Evolutionary conservation across 2,329 filamentous ascomycete species (phyloP).

Genomic region (Fusarium pseudoanthophilum): DNA sequence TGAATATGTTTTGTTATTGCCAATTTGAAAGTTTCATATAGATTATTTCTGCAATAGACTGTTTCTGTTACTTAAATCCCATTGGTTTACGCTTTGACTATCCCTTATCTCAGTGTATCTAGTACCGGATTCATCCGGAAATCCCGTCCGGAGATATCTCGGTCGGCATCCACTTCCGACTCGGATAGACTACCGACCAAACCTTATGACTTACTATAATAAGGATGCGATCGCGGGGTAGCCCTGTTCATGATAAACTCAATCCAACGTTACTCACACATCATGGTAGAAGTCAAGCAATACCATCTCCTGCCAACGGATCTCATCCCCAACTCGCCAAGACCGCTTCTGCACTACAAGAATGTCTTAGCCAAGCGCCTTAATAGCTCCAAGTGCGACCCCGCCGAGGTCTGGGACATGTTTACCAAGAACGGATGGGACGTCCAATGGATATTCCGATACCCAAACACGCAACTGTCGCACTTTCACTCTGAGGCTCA

Average conservation of each 20-base stretch:
- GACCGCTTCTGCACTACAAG: conserved; percentile 64
- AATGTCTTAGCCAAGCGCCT: conserved; percentile 11
- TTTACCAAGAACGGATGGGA: conserved; percentile 63
- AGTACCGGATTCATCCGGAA: background rate
- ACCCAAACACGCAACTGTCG: conserved; percentile 63
- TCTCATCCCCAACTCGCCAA: conserved; percentile 62
- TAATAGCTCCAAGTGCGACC: conserved; percentile 38
- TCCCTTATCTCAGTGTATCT: background rate
- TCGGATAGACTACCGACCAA: conserved; percentile 19
- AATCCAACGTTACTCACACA: too few relatives aligned
- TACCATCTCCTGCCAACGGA: conserved; percentile 56
- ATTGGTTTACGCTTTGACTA: too few relatives aligned
- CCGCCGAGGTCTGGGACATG: conserved; percentile 52
- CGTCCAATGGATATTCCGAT: conserved; percentile 67
- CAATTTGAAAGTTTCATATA: background rate
- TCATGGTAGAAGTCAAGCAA: conserved; percentile 45
- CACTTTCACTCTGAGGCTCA: conserved; percentile 68
- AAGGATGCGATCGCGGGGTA: background rate
- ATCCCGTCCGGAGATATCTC: background rate
- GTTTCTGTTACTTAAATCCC: rapidly evolving
- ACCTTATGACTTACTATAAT: background rate
- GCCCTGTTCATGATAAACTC: too few relatives aligned
- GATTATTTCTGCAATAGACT: background rate
- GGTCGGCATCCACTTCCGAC: conserved; percentile 11
- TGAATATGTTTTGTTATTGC: background rate